Percentiles rank a stretch among this genome's conserved stretches.
Evolutionary conservation across 1,284 basidiomycete genomes (phyloP).

Genomic region (Golubevia pallescens): DNA sequence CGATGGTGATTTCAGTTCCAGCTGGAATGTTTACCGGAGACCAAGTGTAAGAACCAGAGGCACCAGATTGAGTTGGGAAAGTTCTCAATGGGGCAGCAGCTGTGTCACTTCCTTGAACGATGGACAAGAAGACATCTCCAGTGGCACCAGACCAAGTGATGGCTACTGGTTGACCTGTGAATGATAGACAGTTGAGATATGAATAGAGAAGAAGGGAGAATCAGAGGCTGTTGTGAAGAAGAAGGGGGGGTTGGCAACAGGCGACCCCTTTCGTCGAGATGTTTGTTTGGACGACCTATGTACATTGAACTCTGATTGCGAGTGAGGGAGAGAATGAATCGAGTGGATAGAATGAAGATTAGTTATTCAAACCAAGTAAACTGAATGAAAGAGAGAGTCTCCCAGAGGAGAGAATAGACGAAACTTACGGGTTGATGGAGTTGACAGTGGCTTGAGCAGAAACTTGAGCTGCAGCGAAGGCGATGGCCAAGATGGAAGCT

Average conservation of each 20-base stretch:
- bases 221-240: background rate
- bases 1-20: conserved; percentile 34
- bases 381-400: background rate
- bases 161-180: conserved; percentile 2
- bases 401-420: background rate
- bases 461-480: conserved; percentile 22
- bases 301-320: conserved; percentile 27
- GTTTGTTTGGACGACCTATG: conserved; percentile 1
- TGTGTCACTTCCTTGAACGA: conserved; percentile 27
- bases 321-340: conserved; percentile 3
- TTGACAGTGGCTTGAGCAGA: conserved; percentile 23
- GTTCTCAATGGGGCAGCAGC: conserved; percentile 22
- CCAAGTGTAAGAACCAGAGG: conserved; percentile 33
- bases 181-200: background rate
- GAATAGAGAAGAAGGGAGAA: too few relatives aligned
- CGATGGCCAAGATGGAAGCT: conserved; percentile 29
- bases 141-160: conserved; percentile 23
- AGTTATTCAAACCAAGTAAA: background rate
- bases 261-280: background rate
- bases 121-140: conserved; percentile 24
- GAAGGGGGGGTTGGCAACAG: background rate
- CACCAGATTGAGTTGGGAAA: conserved; percentile 28
- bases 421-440: conserved; percentile 6
- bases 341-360: background rate
- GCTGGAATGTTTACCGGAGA: conserved; percentile 26